phyloP scores from a whole-genome alignment of 148 eudicot genomes.

The Hydrangea macrophylla region DNA sequence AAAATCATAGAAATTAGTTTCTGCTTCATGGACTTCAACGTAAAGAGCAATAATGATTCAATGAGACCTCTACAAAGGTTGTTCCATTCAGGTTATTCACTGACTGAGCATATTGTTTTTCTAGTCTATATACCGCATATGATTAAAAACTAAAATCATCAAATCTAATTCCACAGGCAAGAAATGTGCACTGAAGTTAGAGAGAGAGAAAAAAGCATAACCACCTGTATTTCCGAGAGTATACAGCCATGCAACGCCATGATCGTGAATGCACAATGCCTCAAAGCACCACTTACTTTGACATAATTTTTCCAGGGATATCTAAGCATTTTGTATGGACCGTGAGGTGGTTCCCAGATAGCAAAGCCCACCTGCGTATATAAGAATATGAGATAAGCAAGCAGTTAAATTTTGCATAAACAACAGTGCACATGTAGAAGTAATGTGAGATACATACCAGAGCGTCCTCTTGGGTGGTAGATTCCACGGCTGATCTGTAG shows the following conservation, averaged over 20 bases:
- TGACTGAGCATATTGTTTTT: background rate
- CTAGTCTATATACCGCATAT: background rate
- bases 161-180: background rate
- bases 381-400: constrained; percentile 6
- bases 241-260: constrained; percentile 95
- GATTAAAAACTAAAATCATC: background rate
- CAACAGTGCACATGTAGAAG: background rate
- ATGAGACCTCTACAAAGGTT: too few relatives aligned
- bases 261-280: constrained; percentile 87
- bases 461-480: constrained; percentile 75
- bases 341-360: constrained; percentile 95
- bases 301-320: constrained; percentile 85
- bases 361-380: constrained; percentile 73
- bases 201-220: constrained; percentile 15
- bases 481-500: constrained; percentile 74
- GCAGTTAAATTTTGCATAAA: background rate
- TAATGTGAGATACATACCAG: constrained; percentile 39
- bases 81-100: too few relatives aligned
- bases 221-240: constrained; percentile 91
- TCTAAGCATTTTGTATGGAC: constrained; percentile 61
- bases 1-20: too few relatives aligned
- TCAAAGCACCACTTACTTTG: constrained; percentile 77
- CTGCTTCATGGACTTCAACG: too few relatives aligned
- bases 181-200: background rate
- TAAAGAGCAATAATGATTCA: too few relatives aligned